Percentiles rank a stretch among this genome's conserved stretches.
Evolutionary conservation across 345 rosid species (phyloP).

Genomic region (Hibiscus trionum): DNA sequence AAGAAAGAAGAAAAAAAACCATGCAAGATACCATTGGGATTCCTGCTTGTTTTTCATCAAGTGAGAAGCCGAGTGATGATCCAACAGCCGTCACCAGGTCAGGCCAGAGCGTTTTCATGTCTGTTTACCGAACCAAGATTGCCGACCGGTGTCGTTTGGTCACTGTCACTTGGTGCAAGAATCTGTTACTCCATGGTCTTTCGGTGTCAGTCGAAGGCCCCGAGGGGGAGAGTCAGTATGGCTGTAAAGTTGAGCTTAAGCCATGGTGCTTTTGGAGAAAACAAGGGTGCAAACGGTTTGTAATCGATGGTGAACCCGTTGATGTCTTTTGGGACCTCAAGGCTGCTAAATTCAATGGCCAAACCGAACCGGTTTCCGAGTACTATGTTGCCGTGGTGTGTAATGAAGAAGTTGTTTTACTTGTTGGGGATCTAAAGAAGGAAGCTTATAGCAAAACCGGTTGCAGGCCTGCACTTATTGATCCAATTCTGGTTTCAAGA

Average conservation of each 20-base stretch:
- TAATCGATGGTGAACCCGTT: constrained; percentile 40
- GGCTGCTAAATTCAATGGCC: constrained; percentile 55
- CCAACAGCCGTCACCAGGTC: constrained; percentile 40
- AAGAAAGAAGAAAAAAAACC: not conserved
- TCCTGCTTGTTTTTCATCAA: constrained; percentile 60
- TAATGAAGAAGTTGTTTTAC: constrained; percentile 62
- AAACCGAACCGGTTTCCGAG: constrained; percentile 54
- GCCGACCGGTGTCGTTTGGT: constrained; percentile 55
- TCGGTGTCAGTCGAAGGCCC: constrained; percentile 46
- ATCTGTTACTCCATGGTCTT: constrained; percentile 50
- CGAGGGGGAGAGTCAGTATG: constrained; percentile 35
- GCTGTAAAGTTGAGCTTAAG: constrained; percentile 63
- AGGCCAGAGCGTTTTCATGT: constrained; percentile 62
- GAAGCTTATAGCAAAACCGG: constrained; percentile 65
- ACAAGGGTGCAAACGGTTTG: constrained; percentile 51
- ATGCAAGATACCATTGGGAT: constrained; percentile 57
- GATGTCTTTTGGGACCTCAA: constrained; percentile 64
- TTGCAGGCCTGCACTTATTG: constrained; percentile 58
- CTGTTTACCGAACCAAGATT: constrained; percentile 47
- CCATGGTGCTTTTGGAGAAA: constrained; percentile 79
- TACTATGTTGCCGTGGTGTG: constrained; percentile 76
- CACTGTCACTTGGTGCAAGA: constrained; percentile 62
- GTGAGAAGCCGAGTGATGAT: constrained; percentile 41
- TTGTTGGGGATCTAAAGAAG: constrained; percentile 70
- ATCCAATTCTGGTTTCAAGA: constrained; percentile 55